These are phyloP conservation scores for Candida broadrunensis DNA, from an alignment of 805 yeast genomes.

Conservation along the genomic window DNA sequence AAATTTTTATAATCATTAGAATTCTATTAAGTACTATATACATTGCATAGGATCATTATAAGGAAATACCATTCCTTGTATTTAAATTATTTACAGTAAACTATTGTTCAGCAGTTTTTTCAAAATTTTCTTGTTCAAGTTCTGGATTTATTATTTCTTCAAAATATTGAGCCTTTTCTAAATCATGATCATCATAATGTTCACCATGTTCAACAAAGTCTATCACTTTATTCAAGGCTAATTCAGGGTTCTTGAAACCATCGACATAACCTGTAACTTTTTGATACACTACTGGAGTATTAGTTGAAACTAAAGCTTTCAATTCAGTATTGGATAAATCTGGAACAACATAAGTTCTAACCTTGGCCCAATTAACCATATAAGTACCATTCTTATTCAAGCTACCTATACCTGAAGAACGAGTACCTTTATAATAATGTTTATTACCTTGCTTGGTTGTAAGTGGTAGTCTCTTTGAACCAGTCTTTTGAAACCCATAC, in stretches of 20 bases:
- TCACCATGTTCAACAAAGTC: constrained; percentile 77
- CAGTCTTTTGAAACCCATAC: constrained; percentile 75
- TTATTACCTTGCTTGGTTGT: constrained; percentile 95
- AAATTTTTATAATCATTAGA: neutral
- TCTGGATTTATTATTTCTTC: constrained; percentile 36
- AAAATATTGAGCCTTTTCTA: constrained; percentile 30
- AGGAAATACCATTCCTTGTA: no score
- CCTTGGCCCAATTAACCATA: constrained; percentile 77
- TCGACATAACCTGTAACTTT: constrained; percentile 64
- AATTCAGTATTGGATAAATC: constrained; percentile 38
- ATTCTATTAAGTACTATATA: neutral
- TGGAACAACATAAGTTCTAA: constrained; percentile 89
- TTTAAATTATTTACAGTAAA: no score
- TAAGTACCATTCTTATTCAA: constrained; percentile 74
- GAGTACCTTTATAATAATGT: constrained; percentile 92
- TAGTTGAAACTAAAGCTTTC: constrained; percentile 76
- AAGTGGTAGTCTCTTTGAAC: constrained; percentile 78
- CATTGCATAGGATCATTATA: neutral
- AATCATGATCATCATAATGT: constrained; percentile 37
- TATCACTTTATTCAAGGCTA: constrained; percentile 67
- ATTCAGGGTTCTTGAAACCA: constrained; percentile 71
- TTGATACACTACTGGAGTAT: constrained; percentile 68
- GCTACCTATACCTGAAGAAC: constrained; percentile 89
- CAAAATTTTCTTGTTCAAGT: constrained; percentile 9
- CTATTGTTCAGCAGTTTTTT: neutral